Evolutionary conservation across 2,329 filamentous ascomycete species (phyloP), one percentile per base, ranked within the genome.

Genomic region (Cercospora zeina): DNA sequence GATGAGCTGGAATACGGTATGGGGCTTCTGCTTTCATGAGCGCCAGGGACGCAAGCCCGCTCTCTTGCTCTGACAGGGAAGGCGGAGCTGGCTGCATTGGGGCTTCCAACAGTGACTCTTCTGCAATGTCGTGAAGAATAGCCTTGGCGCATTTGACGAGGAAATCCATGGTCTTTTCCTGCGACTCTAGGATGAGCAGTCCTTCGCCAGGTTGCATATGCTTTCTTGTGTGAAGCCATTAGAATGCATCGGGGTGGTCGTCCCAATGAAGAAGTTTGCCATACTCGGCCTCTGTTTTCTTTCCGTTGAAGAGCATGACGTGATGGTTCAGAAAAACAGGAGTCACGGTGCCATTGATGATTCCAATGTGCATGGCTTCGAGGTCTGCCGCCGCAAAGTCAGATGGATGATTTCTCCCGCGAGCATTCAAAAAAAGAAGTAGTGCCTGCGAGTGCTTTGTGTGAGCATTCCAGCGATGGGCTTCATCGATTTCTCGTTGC

Each of bases 351-450:
- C 45, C 4, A 1, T 27, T 31, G 19, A 64, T 21, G n/a, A 61
- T n/a, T 11, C 62, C 62, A 11, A 57, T 13, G 10, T 63, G 62
- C 51, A 61, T 63, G 9, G 57, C 24, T 14, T 58, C 37, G 3
- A 58, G 16, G 27, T 65, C 62, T 19, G 55, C 53, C n/a, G 59
- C 62, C 3, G 62, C 63, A 37, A 65, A 62, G 10, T 57, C 60
- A 2, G 31, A 30, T 3, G 63, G 63, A 4, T 7, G n/a, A 30
- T 54, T n/a, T 6, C 53, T 27, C 2, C 49, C 63, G 11, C 63
- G 51, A 7, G 63, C 53, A 19, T 54, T 59, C 16, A 65, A 10
- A 5, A 65, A 37, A 7, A 62, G 37, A 8, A 62, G 56, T 13
- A 65, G n/a, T 13, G 51, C 47, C 39, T 45, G 49, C 9, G 36